phyloP scores from a whole-genome alignment of 1,284 basidiomycete genomes.

The Tausonia pullulans region DNA sequence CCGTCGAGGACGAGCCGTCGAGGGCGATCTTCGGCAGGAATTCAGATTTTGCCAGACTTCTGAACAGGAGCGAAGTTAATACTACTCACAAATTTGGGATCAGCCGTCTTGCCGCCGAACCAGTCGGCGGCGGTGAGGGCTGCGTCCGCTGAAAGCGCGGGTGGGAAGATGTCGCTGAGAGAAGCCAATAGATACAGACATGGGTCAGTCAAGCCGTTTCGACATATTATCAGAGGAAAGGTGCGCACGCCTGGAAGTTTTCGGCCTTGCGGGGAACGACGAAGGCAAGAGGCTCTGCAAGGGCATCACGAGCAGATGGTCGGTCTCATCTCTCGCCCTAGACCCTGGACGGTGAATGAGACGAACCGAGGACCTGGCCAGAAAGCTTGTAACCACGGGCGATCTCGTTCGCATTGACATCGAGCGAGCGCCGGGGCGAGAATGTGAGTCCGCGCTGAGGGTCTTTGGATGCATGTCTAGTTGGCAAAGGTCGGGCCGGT shows the following conservation, averaged over 20 bases:
- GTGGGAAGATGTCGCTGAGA: conserved; percentile 82
- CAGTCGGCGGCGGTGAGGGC: conserved; percentile 73
- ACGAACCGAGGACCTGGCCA: not conserved
- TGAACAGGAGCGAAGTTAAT: not conserved
- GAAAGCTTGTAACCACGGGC: conserved; percentile 77
- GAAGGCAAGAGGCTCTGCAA: conserved; percentile 71
- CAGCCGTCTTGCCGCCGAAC: conserved; percentile 64
- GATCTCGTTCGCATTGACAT: conserved; percentile 85
- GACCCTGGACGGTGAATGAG: too few relatives aligned
- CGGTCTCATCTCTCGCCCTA: too few relatives aligned
- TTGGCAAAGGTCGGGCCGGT: not conserved
- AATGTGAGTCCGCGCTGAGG: conserved; percentile 87
- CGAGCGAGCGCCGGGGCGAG: conserved; percentile 79
- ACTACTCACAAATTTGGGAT: conserved; percentile 45
- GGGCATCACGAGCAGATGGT: not conserved
- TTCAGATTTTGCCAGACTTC: not conserved
- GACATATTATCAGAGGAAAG: conserved; percentile 39
- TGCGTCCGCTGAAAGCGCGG: conserved; percentile 69
- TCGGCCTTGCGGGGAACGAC: conserved; percentile 74
- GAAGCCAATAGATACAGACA: not conserved
- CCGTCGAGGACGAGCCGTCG: too few relatives aligned
- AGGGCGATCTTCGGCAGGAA: too few relatives aligned
- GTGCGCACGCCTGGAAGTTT: conserved; percentile 11
- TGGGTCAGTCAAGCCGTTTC: not conserved
- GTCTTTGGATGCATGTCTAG: not conserved